Base-by-base conservation (phyloP, 2,329 filamentous ascomycete genomes). In the Pseudonectria foliicola region DNA sequence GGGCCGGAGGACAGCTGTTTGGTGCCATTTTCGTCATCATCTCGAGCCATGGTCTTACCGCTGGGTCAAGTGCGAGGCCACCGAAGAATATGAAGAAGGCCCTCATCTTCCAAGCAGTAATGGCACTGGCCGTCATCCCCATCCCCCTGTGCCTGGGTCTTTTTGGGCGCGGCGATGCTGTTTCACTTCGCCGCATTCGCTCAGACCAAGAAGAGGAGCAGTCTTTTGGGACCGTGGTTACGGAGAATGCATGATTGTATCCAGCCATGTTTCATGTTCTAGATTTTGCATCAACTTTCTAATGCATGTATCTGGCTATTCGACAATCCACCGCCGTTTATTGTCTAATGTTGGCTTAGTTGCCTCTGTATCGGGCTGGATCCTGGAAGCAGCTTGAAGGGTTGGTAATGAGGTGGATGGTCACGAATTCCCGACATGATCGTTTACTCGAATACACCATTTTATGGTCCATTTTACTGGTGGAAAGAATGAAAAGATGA, bases 1-100 rank as follows among this genome's bases (percentile, higher is more conserved):
- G 92, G 92, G 75, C 77, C 1, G 82, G 82, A 6, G 90, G 92
- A 0, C 90, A 96, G 65, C 61, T 95, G 7, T 62, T 93, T 1
- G 92, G 92, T 10, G 89, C 78, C 2, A 62, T 89, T 18, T 95
- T 95, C 54, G 84, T 95, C 50, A 64, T 98, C 21, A 63, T 90
- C 38, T 21, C 18, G 18, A 84, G 85, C 64, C 82, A 88, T 56
- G 85, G 82, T 13, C 67, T 96, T 42, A 75, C 77, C 45, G 75
- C 64, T 1, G 68, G 66, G 0, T 51, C 56, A 8, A 56, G 63
- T 12, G 77, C 66, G 1, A 50, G 61, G 25, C 85, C 83, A 11
- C 81, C 82, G 0, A 59, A 62, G 13, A 82, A 88, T 53, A 89
- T 95, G 84, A 75, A 72, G 48, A 68, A 71, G 14, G 77, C 83